These are phyloP conservation scores for Penicillium coprophilum DNA, from an alignment of 495 filamentous ascomycete genomes.

Conservation along the genomic window DNA sequence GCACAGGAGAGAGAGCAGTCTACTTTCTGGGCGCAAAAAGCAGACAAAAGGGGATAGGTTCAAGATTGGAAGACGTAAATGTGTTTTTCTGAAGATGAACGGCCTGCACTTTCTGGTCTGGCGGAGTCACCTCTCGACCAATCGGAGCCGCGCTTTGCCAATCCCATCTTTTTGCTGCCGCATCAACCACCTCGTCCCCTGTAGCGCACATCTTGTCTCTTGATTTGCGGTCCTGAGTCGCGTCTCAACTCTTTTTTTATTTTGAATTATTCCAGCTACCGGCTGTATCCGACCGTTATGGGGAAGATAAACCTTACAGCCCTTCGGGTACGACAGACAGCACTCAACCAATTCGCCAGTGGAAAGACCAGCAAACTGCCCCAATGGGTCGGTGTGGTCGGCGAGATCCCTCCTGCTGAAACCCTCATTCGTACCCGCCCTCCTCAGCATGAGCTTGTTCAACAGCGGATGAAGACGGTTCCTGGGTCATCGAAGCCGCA, in stretches of 20 bases:
- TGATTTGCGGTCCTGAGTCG: conserved; percentile 2
- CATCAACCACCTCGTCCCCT: conserved; percentile 18
- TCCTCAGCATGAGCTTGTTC: conserved; percentile 60
- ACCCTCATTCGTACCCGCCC: conserved; percentile 68
- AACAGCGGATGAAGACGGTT: conserved; percentile 47
- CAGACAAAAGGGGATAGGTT: conserved; percentile 12
- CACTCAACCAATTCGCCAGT: conserved; percentile 55
- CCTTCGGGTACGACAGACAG: conserved; percentile 68
- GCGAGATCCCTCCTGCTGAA: conserved; percentile 76
- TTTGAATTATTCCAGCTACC: not conserved
- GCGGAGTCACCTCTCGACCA: conserved; percentile 41
- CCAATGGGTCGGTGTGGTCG: conserved; percentile 73
- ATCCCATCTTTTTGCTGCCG: conserved; percentile 40
- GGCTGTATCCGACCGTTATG: conserved; percentile 42
- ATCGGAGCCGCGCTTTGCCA: conserved; percentile 43
- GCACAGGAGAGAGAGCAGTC: conserved; percentile 11
- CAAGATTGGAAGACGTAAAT: conserved; percentile 9
- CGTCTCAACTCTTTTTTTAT: not conserved
- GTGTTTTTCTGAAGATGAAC: conserved; percentile 33
- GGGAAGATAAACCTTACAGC: conserved; percentile 72
- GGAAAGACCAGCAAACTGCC: conserved; percentile 54
- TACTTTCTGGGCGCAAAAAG: conserved; percentile 19
- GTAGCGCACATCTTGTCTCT: conserved; percentile 2
- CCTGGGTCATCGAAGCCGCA: conserved; percentile 34
- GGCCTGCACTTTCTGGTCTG: conserved; percentile 36